A percentile compares a stretch with the other conserved stretches of the same genome.
These are phyloP conservation scores for Aspergillus sp. DNA, from an alignment of 2,329 filamentous ascomycete species.

Conservation along the genomic window DNA sequence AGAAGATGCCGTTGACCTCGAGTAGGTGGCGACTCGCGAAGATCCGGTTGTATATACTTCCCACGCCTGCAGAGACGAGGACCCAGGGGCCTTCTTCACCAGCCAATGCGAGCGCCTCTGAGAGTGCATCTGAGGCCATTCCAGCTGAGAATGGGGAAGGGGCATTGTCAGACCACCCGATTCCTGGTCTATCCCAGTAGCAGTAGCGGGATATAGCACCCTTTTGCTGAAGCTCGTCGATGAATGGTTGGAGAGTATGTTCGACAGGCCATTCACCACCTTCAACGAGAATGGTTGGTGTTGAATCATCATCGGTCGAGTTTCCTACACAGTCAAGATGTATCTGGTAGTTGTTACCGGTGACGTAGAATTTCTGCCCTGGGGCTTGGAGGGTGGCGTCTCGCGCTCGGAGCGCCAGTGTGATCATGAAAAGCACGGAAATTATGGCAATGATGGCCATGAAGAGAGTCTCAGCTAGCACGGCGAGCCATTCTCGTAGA, in stretches of 20 bases:
- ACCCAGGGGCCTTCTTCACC: slow-evolving; percentile 89
- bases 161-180: slow-evolving; percentile 86
- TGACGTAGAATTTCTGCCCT: slow-evolving; percentile 76
- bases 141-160: slow-evolving; percentile 91
- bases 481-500: slow-evolving; percentile 78
- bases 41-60: slow-evolving; percentile 84
- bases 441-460: slow-evolving; percentile 68
- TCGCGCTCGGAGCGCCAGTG: slow-evolving; percentile 73
- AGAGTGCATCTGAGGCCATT: slow-evolving; percentile 85
- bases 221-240: slow-evolving; percentile 71
- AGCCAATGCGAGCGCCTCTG: slow-evolving; percentile 76
- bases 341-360: slow-evolving; percentile 79
- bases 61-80: slow-evolving; percentile 80
- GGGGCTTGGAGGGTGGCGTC: slow-evolving; percentile 73
- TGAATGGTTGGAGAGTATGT: slow-evolving; percentile 75
- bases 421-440: slow-evolving; percentile 73
- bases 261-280: slow-evolving; percentile 79
- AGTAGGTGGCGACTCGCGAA: slow-evolving; percentile 80
- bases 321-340: slow-evolving; percentile 80
- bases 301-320: slow-evolving; percentile 41
- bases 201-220: slow-evolving; percentile 86
- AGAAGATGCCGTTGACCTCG: slow-evolving; percentile 73
- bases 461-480: slow-evolving; percentile 71
- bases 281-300: slow-evolving; percentile 84
- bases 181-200: slow-evolving; percentile 90